Evolutionary conservation across 1,284 basidiomycete species (phyloP).

Genomic region (Veloboletus limbatus): DNA sequence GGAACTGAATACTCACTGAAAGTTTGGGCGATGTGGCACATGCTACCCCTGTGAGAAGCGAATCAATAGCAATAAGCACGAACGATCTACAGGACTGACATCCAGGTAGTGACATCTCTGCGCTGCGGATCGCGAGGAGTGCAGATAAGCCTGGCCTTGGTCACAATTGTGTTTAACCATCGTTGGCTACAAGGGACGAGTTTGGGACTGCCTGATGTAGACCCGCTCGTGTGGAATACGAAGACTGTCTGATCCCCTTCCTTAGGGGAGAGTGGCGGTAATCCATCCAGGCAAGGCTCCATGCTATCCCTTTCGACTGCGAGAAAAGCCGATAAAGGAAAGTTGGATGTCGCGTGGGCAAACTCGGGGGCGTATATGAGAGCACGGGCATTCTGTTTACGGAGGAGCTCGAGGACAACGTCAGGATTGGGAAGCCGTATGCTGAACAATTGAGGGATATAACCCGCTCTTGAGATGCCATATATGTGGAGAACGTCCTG

Average conservation of each 20-base stretch:
- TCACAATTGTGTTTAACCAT: slow-evolving; percentile 56
- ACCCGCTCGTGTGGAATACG: slow-evolving; percentile 73
- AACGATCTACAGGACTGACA: slow-evolving; percentile 43
- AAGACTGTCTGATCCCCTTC: slow-evolving; percentile 51
- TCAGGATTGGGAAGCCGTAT: slow-evolving; percentile 65
- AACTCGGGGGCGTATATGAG: slow-evolving; percentile 58
- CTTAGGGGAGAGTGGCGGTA: slow-evolving; percentile 45
- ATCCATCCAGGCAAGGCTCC: slow-evolving; percentile 34
- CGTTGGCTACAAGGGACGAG: slow-evolving; percentile 63
- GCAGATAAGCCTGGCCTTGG: slow-evolving; percentile 54
- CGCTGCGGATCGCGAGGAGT: slow-evolving; percentile 45
- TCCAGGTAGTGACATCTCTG: slow-evolving; percentile 66
- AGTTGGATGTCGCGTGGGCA: slow-evolving; percentile 34
- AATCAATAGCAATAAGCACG: slow-evolving; percentile 19
- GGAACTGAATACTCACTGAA: slow-evolving; percentile 51
- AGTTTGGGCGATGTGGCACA: slow-evolving; percentile 67
- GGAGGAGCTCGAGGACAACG: slow-evolving; percentile 63
- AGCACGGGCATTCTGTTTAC: slow-evolving; percentile 53
- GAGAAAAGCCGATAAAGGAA: slow-evolving; percentile 47
- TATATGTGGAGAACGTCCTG: slow-evolving; percentile 68
- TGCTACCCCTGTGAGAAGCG: slow-evolving; percentile 54
- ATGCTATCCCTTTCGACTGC: slow-evolving; percentile 43
- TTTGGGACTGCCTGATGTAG: slow-evolving; percentile 72
- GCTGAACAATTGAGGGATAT: slow-evolving; percentile 70
- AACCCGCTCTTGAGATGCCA: slow-evolving; percentile 67